Evolutionary conservation across 2,329 filamentous ascomycete genomes (phyloP).

Genomic region (Thielaviopsis euricoi): DNA sequence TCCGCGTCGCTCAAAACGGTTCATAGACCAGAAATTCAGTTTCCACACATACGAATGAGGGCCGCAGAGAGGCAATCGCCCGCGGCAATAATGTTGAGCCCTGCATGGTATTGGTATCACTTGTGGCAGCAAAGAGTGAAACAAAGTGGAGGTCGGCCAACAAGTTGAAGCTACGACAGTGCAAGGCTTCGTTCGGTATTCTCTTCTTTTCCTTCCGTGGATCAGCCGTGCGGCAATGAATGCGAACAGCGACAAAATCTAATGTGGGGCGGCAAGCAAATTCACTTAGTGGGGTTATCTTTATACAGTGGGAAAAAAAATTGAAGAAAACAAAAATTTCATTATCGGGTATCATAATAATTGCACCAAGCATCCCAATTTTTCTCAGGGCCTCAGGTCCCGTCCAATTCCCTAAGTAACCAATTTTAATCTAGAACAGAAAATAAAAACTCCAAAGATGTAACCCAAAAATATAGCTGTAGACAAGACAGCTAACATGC

Average conservation of each 20-base stretch:
- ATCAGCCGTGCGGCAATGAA: neutral
- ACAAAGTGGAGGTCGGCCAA: neutral
- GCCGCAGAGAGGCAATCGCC: constrained; percentile 2
- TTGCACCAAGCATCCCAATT: no score
- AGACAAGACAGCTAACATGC: neutral
- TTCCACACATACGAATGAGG: neutral
- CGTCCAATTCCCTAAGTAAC: no score
- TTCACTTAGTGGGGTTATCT: neutral
- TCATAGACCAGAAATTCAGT: neutral
- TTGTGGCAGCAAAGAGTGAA: no score
- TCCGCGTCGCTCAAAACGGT: neutral
- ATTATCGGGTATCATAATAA: no score
- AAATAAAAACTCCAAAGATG: neutral
- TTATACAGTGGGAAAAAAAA: neutral
- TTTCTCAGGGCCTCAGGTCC: no score
- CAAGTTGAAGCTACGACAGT: neutral
- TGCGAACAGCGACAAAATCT: neutral
- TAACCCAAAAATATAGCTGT: neutral
- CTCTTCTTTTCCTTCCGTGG: no score
- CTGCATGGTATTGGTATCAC: neutral
- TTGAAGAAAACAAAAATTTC: neutral
- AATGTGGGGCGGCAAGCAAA: no score
- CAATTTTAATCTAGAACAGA: no score
- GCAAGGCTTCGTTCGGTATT: no score
- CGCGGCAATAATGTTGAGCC: neutral